Evolutionary conservation across 2,329 filamentous ascomycete genomes (phyloP).

Genomic region (Phaeoacremonium minimum): DNA sequence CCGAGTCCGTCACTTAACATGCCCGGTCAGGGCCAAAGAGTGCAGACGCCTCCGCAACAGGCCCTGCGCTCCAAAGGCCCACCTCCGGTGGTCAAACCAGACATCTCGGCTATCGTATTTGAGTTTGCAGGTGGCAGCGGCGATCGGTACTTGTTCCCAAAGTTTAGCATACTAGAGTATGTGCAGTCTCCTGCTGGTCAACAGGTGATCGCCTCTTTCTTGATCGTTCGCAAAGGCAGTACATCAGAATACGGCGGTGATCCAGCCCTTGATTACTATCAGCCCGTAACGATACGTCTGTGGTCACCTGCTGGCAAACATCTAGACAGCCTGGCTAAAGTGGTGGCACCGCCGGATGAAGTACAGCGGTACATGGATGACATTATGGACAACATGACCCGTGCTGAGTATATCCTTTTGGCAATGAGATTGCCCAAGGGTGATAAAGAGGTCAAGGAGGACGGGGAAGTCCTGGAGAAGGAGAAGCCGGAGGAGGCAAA

Average conservation of each 20-base stretch:
- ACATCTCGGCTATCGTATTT: slow-evolving; percentile 63
- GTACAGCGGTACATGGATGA: slow-evolving; percentile 66
- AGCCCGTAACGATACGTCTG: slow-evolving; percentile 65
- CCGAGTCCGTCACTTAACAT: not conserved
- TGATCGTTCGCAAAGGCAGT: slow-evolving; percentile 70
- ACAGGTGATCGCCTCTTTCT: slow-evolving; percentile 68
- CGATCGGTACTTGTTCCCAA: slow-evolving; percentile 75
- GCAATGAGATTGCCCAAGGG: slow-evolving; percentile 60
- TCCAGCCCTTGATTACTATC: slow-evolving; percentile 66
- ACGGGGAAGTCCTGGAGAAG: slow-evolving; percentile 19
- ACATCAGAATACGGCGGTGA: slow-evolving; percentile 62
- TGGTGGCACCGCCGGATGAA: slow-evolving; percentile 60
- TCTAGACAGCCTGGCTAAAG: slow-evolving; percentile 55
- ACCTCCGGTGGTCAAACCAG: slow-evolving; percentile 48
- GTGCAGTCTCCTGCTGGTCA: slow-evolving; percentile 45
- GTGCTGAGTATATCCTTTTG: slow-evolving; percentile 62
- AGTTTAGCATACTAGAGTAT: slow-evolving; percentile 71
- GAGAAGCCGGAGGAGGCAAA: slow-evolving; percentile 9
- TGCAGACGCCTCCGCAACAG: slow-evolving; percentile 33
- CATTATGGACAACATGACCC: slow-evolving; percentile 64
- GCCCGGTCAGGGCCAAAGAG: slow-evolving; percentile 1
- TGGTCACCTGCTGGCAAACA: slow-evolving; percentile 49
- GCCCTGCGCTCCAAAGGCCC: slow-evolving; percentile 58
- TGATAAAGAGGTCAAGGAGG: slow-evolving; percentile 25
- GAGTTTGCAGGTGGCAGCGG: slow-evolving; percentile 65